These are phyloP conservation scores for Fusarium tricinctum DNA, from an alignment of 2,329 filamentous ascomycete genomes.

Conservation along the genomic window DNA sequence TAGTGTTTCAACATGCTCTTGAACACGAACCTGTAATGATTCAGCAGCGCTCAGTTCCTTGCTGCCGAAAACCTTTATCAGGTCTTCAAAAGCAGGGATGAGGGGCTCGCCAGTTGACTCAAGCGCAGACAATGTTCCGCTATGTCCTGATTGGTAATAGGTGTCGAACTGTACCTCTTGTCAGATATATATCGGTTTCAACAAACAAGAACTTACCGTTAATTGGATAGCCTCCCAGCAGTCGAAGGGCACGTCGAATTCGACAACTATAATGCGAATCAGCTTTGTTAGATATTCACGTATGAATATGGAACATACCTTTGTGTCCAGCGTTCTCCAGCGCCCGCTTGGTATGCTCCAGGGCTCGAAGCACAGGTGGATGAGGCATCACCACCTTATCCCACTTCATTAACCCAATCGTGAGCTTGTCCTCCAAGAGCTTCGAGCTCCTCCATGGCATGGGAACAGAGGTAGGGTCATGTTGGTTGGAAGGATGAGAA, in stretches of 20 bases:
- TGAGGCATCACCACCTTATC: constrained; percentile 27
- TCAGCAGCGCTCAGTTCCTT: constrained; percentile 6
- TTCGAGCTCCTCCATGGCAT: constrained; percentile 12
- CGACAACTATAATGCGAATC: constrained; percentile 9
- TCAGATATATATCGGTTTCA: not conserved
- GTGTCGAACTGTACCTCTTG: constrained; percentile 2
- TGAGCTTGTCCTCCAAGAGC: not conserved
- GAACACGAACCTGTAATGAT: not conserved
- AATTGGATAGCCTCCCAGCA: constrained; percentile 17
- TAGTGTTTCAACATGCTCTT: fast-evolving
- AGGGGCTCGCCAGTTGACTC: constrained; percentile 13
- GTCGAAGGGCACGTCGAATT: constrained; percentile 21
- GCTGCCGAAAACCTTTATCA: constrained; percentile 15
- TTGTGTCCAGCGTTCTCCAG: constrained; percentile 17
- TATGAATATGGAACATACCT: not conserved
- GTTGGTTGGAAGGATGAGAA: not conserved
- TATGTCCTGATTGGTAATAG: constrained; percentile 15
- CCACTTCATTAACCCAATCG: constrained; percentile 17
- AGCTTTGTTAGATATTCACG: not conserved
- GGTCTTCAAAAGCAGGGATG: constrained; percentile 17
- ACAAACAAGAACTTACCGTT: not conserved
- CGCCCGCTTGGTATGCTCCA: constrained; percentile 6
- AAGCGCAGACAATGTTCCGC: not conserved
- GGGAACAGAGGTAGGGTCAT: constrained; percentile 4
- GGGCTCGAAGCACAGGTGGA: constrained; percentile 14